Evolutionary conservation across 2,329 filamentous ascomycete species (phyloP), one percentile per base, ranked within the genome.

Genomic region (Microcyclosporella mali): DNA sequence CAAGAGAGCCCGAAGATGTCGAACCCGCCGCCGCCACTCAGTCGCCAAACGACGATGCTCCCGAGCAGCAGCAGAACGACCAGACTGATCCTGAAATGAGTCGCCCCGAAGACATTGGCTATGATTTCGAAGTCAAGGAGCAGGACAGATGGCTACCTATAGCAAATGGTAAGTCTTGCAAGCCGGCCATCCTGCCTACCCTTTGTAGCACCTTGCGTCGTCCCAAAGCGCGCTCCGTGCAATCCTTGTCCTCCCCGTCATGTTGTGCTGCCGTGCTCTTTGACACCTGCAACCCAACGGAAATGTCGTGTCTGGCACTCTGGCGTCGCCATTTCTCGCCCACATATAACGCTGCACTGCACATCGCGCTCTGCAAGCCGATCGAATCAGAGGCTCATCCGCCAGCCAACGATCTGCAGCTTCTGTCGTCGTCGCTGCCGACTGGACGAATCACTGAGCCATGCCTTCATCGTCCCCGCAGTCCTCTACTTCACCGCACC

Each of bases 101-200:
- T 48, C 51, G 56, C 25, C 45, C 50, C 30, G 56, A 59, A 49
- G 58, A 61, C 41, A 77, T 84, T 70, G 81, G 74, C 70, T 88
- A 88, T 70, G 90, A 97, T 74, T 95, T 95, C 68, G 90, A 97
- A 73, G 90, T 97, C 70, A 97, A 97, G 78, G 92, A 98, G 72
- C 92, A 98, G 72, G 92, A 98, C 72, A 78, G 92, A 77, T 98
- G 92, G 92, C 80, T 98, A 68, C 92, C 92, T 67, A 98, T 98
- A 79, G 92, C 92, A 73, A 98, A 98, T 88, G 92, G 92, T 98
- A 79, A 79, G 92, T 92, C 21, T 17, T 41, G 29, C 27, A 25
- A 28, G 15, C 30, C 15, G 6, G 33, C 15, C 33, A 34, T 15
- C 47, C 46, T 41, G 47, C 45, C 38, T 45, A 33, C 44, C 37